Evolutionary conservation across 2,329 filamentous ascomycete species (phyloP).

Genomic region (Rhinocladiella mackenziei): DNA sequence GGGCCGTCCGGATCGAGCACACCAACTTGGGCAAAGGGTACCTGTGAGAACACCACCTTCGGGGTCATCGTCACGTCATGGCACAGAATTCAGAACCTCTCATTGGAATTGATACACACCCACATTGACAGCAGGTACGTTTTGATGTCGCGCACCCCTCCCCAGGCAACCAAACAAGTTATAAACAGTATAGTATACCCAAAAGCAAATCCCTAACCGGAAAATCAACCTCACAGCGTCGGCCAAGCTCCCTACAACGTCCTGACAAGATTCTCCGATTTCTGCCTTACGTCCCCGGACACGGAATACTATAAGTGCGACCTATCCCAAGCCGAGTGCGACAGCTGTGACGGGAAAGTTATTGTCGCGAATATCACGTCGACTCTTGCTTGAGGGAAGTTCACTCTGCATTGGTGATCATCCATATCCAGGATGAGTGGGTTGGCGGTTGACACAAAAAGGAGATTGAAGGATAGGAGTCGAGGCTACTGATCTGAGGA

Average conservation of each 20-base stretch:
- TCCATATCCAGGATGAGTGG: neutral
- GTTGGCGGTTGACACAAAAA: neutral
- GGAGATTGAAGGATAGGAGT: neutral
- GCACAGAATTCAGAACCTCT: constrained; percentile 21
- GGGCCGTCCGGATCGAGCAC: constrained; percentile 22
- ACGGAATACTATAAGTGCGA: constrained; percentile 25
- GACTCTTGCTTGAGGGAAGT: constrained; percentile 23
- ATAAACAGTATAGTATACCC: neutral
- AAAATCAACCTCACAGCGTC: constrained; percentile 11
- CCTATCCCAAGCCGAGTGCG: constrained; percentile 18
- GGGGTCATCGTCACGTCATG: constrained; percentile 21
- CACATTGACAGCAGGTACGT: constrained; percentile 25
- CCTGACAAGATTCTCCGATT: constrained; percentile 22
- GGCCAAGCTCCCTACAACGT: constrained; percentile 25
- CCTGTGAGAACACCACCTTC: constrained; percentile 23
- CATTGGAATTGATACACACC: constrained; percentile 21
- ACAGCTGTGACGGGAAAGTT: constrained; percentile 15
- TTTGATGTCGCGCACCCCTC: no score
- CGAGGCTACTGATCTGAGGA: no score
- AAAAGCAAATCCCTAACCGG: neutral
- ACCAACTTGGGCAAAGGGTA: constrained; percentile 9
- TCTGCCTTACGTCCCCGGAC: constrained; percentile 21
- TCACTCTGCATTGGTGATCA: no score
- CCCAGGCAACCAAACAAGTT: no score
- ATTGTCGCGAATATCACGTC: constrained; percentile 20